Percentiles rank a stretch among this genome's conserved stretches.
These are phyloP conservation scores for Mucor irregularis DNA, from an alignment of 371 early-diverging fungal species.

Conservation along the genomic window DNA sequence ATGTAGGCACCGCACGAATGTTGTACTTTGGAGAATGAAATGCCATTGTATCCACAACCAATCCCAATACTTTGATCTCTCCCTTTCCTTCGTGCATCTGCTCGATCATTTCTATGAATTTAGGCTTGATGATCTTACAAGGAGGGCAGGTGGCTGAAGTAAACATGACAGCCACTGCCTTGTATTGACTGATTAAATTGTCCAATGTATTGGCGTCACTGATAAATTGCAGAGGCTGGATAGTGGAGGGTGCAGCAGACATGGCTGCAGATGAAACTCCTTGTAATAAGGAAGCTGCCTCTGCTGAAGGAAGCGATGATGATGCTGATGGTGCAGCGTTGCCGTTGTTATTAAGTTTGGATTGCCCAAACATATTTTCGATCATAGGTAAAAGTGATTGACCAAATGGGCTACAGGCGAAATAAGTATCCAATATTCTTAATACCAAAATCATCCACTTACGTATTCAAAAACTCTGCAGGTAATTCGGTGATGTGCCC, in stretches of 20 bases:
- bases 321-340: not conserved
- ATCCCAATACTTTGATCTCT: constrained; percentile 54
- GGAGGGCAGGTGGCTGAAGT: constrained; percentile 75
- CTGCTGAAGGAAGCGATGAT: constrained; percentile 8
- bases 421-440: not conserved
- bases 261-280: constrained; percentile 40
- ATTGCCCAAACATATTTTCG: constrained; percentile 76
- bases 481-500: constrained; percentile 73
- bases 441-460: constrained; percentile 14
- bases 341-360: constrained; percentile 18
- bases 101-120: constrained; percentile 60
- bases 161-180: constrained; percentile 71
- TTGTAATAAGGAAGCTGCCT: constrained; percentile 26
- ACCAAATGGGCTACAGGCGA: constrained; percentile 83
- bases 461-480: constrained; percentile 67
- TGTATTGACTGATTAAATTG: constrained; percentile 41
- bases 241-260: constrained; percentile 34
- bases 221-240: constrained; percentile 32
- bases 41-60: constrained; percentile 65
- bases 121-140: constrained; percentile 71
- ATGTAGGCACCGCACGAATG: constrained; percentile 72
- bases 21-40: constrained; percentile 56
- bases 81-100: constrained; percentile 39
- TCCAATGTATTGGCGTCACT: constrained; percentile 34
- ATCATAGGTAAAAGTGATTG: constrained; percentile 78